Percentiles rank a stretch among this genome's conserved stretches.
These are phyloP conservation scores for Botrytis cinerea DNA, from an alignment of 2,329 filamentous ascomycete genomes.

Conservation along the genomic window DNA sequence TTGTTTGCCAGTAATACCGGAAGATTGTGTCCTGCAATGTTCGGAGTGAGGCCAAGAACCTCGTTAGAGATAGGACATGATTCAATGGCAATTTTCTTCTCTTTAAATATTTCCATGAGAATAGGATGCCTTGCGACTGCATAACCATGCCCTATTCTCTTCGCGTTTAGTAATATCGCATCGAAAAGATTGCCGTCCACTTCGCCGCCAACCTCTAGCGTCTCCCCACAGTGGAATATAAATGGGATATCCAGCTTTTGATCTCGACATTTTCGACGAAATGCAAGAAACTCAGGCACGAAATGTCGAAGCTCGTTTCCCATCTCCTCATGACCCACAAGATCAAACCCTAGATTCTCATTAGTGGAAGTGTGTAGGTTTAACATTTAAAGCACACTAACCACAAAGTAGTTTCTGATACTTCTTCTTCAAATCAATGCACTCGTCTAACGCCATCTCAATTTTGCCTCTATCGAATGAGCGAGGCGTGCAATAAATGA, in stretches of 20 bases:
- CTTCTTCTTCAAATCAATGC: constrained; percentile 58
- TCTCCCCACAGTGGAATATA: constrained; percentile 76
- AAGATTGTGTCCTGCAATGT: constrained; percentile 65
- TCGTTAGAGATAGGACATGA: constrained; percentile 78
- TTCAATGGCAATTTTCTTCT: constrained; percentile 68
- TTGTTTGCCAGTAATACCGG: constrained; percentile 70
- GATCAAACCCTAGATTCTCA: constrained; percentile 60
- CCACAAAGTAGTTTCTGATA: constrained; percentile 65
- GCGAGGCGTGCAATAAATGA: constrained; percentile 71
- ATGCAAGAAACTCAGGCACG: constrained; percentile 56
- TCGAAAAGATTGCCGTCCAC: constrained; percentile 70
- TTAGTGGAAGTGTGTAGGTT: not conserved
- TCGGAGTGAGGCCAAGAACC: constrained; percentile 67
- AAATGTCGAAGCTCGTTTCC: constrained; percentile 62
- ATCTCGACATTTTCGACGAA: constrained; percentile 53
- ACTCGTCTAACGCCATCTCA: constrained; percentile 57
- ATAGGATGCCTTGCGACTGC: constrained; percentile 66
- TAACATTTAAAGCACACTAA: constrained; percentile 43
- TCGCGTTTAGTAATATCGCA: constrained; percentile 64
- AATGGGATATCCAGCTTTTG: constrained; percentile 63
- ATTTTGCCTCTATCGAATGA: constrained; percentile 56
- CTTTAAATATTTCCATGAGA: constrained; percentile 66
- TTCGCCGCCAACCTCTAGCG: constrained; percentile 64
- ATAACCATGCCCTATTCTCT: constrained; percentile 74
- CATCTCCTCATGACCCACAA: constrained; percentile 67